Evolutionary conservation across 2,329 filamentous ascomycete genomes (phyloP).

Genomic region (Teratosphaeria nubilosa): DNA sequence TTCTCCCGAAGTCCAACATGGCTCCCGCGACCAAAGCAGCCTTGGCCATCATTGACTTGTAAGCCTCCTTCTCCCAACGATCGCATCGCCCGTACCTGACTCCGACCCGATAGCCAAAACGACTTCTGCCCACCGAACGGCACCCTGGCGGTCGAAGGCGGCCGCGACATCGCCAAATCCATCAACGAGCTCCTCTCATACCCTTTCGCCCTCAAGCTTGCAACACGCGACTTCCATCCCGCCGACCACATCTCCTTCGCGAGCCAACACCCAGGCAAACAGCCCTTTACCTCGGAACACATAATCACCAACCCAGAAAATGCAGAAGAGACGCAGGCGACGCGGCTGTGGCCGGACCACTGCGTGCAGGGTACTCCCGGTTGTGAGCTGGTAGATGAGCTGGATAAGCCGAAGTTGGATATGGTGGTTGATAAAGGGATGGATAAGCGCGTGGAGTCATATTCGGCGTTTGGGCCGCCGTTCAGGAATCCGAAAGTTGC

Average conservation of each 20-base stretch:
- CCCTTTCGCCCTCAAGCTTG: slow-evolving; percentile 64
- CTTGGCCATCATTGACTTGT: not conserved
- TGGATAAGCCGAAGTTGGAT: slow-evolving; percentile 53
- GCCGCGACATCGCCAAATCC: slow-evolving; percentile 56
- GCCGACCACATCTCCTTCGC: slow-evolving; percentile 79
- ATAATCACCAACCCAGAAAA: slow-evolving; percentile 60
- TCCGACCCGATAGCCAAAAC: slow-evolving; percentile 53
- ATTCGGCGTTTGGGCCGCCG: slow-evolving; percentile 79
- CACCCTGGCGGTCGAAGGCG: slow-evolving; percentile 68
- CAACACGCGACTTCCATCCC: slow-evolving; percentile 92
- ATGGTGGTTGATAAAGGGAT: slow-evolving; percentile 67
- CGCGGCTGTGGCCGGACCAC: slow-evolving; percentile 79
- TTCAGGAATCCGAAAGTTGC: slow-evolving; percentile 53
- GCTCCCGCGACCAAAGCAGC: not conserved
- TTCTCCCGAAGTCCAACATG: not conserved
- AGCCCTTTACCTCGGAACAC: slow-evolving; percentile 56
- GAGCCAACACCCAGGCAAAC: slow-evolving; percentile 58
- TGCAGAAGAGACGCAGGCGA: slow-evolving; percentile 48
- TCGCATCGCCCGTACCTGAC: not conserved
- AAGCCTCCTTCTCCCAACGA: not conserved
- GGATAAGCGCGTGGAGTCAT: slow-evolving; percentile 74
- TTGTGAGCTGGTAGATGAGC: slow-evolving; percentile 61
- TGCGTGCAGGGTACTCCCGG: slow-evolving; percentile 70
- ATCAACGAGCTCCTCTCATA: slow-evolving; percentile 67
- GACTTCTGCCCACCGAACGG: slow-evolving; percentile 88